phyloP scores from a whole-genome alignment of 106 monocot genomes.

The Cymbidium sinense region DNA sequence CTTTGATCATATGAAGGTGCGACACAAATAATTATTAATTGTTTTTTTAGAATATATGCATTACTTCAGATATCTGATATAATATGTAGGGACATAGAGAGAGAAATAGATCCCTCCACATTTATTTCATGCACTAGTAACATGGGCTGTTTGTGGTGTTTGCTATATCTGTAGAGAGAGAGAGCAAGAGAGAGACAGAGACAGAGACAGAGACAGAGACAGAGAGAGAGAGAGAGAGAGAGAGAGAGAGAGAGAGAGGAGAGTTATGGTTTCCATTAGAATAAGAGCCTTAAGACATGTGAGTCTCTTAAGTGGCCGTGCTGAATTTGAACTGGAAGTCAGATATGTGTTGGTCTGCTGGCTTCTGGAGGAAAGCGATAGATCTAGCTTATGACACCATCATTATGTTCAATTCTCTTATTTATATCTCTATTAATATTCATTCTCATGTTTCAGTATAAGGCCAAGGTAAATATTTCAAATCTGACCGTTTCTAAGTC shows the following conservation, averaged over 20 bases:
- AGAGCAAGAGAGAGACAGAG: not conserved
- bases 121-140: not conserved
- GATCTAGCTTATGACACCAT: not conserved
- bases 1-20: too few species aligned
- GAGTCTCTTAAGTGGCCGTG: too few species aligned
- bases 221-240: not conserved
- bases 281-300: too few species aligned
- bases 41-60: too few species aligned
- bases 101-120: not conserved
- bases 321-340: too few species aligned
- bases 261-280: too few species aligned
- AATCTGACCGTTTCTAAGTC: not conserved
- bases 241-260: not conserved
- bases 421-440: not conserved
- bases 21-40: too few species aligned
- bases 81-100: too few species aligned
- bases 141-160: slow-evolving; percentile 2
- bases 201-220: not conserved
- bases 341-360: not conserved
- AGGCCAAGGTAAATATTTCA: not conserved
- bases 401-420: not conserved
- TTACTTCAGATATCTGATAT: too few species aligned
- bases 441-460: not conserved
- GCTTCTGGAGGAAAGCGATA: not conserved
- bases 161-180: not conserved